A percentile compares a stretch with the other conserved stretches of the same genome.
Evolutionary conservation across 2,329 filamentous ascomycete species (phyloP).

Genomic region (Tolypocladium inflatum): DNA sequence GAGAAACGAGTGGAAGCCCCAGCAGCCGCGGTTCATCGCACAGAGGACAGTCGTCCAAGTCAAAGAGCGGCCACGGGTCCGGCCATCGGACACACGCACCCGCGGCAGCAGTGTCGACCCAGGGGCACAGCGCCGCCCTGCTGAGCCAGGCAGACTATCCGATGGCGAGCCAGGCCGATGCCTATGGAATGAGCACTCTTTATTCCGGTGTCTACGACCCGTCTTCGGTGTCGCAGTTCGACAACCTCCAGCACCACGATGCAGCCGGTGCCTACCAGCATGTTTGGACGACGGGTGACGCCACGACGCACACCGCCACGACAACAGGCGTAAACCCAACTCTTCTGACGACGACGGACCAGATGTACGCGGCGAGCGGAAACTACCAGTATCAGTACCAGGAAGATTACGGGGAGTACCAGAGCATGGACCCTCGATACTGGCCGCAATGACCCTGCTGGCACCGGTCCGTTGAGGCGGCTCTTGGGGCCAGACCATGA

Average conservation of each 20-base stretch:
- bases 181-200: neutral
- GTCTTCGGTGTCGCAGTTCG: neutral
- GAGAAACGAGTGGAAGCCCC: constrained; percentile 2
- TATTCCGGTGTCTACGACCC: neutral
- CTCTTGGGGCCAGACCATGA: neutral
- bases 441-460: neutral
- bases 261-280: neutral
- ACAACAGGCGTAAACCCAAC: neutral
- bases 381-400: neutral
- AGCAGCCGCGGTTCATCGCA: neutral
- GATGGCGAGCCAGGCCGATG: neutral
- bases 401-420: neutral
- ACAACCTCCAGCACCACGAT: neutral
- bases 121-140: neutral
- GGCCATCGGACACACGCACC: neutral
- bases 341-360: neutral
- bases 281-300: neutral
- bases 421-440: neutral
- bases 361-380: neutral
- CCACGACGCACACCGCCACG: neutral
- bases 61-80: neutral
- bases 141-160: neutral
- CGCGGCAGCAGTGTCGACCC: neutral
- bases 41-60: neutral
- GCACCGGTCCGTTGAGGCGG: neutral